Percentiles rank a stretch among this genome's conserved stretches.
Evolutionary conservation across 805 yeast species (phyloP).

Genomic region (Candida multigemmis): DNA sequence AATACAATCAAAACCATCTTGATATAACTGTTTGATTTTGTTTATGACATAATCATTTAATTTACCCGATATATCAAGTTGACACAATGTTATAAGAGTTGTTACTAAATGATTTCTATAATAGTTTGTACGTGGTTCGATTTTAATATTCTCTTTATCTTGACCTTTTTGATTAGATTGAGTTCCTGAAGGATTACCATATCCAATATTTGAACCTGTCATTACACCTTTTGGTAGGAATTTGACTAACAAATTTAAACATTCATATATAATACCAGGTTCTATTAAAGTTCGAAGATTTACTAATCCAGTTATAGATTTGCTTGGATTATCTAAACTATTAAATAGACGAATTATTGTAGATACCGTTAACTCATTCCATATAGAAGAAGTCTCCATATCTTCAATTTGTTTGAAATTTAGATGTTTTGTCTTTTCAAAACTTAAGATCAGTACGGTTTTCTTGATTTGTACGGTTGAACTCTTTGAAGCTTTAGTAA

Average conservation of each 20-base stretch:
- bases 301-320: constrained; percentile 53
- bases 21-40: constrained; percentile 13
- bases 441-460: constrained; percentile 10
- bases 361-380: constrained; percentile 59
- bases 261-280: constrained; percentile 7
- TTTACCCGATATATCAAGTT: constrained; percentile 22
- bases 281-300: constrained; percentile 32
- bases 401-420: background rate
- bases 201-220: constrained; percentile 30
- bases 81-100: constrained; percentile 37
- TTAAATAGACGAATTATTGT: constrained; percentile 44
- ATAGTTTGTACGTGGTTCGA: constrained; percentile 15
- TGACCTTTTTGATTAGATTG: constrained; percentile 9
- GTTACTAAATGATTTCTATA: constrained; percentile 48
- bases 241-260: constrained; percentile 30
- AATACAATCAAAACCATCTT: constrained; percentile 4
- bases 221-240: constrained; percentile 39
- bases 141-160: constrained; percentile 3
- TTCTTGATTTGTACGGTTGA: constrained; percentile 17
- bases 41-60: constrained; percentile 23
- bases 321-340: constrained; percentile 43
- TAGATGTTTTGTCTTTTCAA: constrained; percentile 2
- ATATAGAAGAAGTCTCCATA: constrained; percentile 9
- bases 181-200: constrained; percentile 21
- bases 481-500: constrained; percentile 13